phyloP scores from a whole-genome alignment of 345 rosid species.

The Isatis tinctoria region DNA sequence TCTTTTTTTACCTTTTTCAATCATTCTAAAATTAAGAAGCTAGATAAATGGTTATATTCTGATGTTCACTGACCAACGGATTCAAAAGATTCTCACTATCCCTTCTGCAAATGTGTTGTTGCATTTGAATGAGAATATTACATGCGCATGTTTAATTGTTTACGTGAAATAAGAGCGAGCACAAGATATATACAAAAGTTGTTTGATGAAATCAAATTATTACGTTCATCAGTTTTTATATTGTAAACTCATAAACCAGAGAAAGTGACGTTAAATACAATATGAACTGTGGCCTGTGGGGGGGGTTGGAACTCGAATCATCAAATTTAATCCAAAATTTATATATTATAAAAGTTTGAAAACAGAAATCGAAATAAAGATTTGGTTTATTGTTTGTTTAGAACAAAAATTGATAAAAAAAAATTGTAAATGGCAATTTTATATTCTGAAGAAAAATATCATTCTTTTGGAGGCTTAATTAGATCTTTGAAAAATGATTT shows the following conservation, averaged over 20 bases:
- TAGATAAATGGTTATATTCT: neutral
- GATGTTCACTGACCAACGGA: slow-evolving; percentile 17
- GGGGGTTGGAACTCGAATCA: too few species aligned
- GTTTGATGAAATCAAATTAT: neutral
- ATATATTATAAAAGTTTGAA: too few species aligned
- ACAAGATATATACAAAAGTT: neutral
- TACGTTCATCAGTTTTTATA: neutral
- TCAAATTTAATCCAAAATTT: too few species aligned
- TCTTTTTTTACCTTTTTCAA: neutral
- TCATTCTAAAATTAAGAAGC: neutral
- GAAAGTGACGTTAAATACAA: neutral
- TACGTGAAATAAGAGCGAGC: neutral
- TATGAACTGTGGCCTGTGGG: too few species aligned
- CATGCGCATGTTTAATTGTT: neutral
- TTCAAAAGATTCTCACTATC: slow-evolving; percentile 1
- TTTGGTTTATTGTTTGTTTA: too few species aligned
- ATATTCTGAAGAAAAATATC: too few species aligned
- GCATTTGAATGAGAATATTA: neutral
- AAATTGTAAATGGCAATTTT: too few species aligned
- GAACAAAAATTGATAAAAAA: too few species aligned
- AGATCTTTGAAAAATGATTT: too few species aligned
- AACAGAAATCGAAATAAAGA: too few species aligned
- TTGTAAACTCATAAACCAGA: neutral
- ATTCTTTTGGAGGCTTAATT: too few species aligned
- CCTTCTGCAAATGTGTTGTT: neutral